Base-by-base conservation (phyloP, 139 green algal genomes). In the Tetraselmis chui region DNA sequence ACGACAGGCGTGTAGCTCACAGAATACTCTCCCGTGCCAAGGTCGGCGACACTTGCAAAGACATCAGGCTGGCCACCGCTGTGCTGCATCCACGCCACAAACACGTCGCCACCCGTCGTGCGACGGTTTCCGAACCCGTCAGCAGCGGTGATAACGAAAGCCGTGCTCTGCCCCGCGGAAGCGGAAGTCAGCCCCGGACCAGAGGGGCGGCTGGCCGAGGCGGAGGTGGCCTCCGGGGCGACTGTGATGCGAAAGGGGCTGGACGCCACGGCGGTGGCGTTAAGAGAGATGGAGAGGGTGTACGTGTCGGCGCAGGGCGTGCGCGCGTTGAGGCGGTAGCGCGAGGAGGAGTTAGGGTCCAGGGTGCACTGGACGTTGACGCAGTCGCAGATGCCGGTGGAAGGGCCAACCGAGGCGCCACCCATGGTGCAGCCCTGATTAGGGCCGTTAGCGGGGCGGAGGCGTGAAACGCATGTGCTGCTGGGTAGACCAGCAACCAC, bases 181-280 rank as follows among this genome's bases (percentile, higher is more conserved):
- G 30, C 26, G 2, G 74, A 29, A 2, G 74, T 77, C 77, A 67
- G 77, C 77, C 28, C 77, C 18, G 11, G 18, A 24, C 77, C 77
- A 2, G 30, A 67, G 18, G 28, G 77, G 11, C 28, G 25, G 59
- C 28, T 59, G 28, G 29, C 18, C 5, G 80, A 22, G 2, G 59
- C 28, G 59, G 26, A 32, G 28, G 80, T 32, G 58, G 28, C 59
- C 5, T 18, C 32, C 18, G 30, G 31, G 32, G 30, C 31, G 2
- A 82, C 31, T 22, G 28, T 2, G 18, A 82, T 18, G 2, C 27
- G 78, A 59, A 83, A 83, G 58, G 80, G 80, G 32, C 30, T 78
- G 2, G 25, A 28, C 27, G 81, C 80, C 59, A 83, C 32, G 29
- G 23, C 22, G 22, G n/a, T 27, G 80, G 1, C 28, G 32, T 77